phyloP scores from a whole-genome alignment of 2,329 filamentous ascomycete genomes.

The Cladosporium sp. region DNA sequence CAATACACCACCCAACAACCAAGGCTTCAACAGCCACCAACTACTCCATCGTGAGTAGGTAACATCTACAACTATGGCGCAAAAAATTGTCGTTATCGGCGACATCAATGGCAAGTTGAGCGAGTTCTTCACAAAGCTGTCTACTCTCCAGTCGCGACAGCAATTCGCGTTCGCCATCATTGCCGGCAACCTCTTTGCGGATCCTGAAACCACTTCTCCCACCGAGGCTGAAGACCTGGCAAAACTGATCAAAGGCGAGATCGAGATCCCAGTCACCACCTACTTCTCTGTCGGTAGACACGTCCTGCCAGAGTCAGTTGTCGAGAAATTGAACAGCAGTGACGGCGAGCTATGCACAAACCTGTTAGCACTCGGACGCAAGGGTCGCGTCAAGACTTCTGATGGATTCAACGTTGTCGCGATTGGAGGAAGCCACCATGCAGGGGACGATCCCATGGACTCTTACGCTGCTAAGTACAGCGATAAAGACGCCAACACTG shows the following conservation, averaged over 20 bases:
- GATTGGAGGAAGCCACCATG: slow-evolving; percentile 65
- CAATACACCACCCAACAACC: background rate
- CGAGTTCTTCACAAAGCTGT: slow-evolving; percentile 75
- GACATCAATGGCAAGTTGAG: slow-evolving; percentile 77
- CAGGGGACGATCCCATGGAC: slow-evolving; percentile 41
- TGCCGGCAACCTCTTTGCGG: slow-evolving; percentile 77
- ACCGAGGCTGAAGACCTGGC: slow-evolving; percentile 40
- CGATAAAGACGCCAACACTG: slow-evolving; percentile 63
- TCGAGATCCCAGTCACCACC: slow-evolving; percentile 75
- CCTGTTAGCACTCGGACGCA: slow-evolving; percentile 84
- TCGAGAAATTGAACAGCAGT: slow-evolving; percentile 71
- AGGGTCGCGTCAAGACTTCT: slow-evolving; percentile 82
- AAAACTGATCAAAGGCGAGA: slow-evolving; percentile 69
- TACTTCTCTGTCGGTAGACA: slow-evolving; percentile 84
- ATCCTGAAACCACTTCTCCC: slow-evolving; percentile 49
- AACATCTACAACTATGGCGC: slow-evolving; percentile 20
- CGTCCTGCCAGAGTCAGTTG: slow-evolving; percentile 68
- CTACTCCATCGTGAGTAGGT: background rate
- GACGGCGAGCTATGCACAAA: slow-evolving; percentile 79
- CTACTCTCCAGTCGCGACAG: slow-evolving; percentile 81
- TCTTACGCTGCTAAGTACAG: slow-evolving; percentile 77
- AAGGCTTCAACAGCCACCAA: background rate
- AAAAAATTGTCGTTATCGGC: slow-evolving; percentile 68
- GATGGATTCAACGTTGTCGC: slow-evolving; percentile 87
- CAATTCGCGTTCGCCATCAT: slow-evolving; percentile 83